These are phyloP conservation scores for Globomyces pollinis-pini DNA, from an alignment of 192 early-diverging fungal genomes.

Conservation along the genomic window DNA sequence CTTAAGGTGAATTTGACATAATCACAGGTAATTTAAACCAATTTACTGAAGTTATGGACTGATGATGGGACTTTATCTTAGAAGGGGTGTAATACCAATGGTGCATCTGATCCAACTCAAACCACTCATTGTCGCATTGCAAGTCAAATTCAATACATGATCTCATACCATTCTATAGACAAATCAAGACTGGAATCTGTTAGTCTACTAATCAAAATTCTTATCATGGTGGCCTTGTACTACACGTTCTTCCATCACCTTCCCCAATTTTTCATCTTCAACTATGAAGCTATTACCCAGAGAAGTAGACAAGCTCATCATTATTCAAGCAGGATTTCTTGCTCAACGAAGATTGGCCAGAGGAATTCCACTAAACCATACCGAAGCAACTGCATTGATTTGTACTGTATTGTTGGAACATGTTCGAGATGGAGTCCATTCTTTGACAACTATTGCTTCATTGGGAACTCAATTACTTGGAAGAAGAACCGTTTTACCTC, in stretches of 20 bases:
- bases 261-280: background rate
- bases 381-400: constrained; percentile 85
- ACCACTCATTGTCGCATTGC: too few relatives aligned
- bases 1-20: too few relatives aligned
- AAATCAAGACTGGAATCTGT: too few relatives aligned
- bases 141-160: too few relatives aligned
- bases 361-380: constrained; percentile 77
- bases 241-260: background rate
- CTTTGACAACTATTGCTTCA: constrained; percentile 61
- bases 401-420: constrained; percentile 78
- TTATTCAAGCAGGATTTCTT: constrained; percentile 78
- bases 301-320: constrained; percentile 88
- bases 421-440: constrained; percentile 81
- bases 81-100: too few relatives aligned
- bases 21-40: too few relatives aligned
- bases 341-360: constrained; percentile 88
- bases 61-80: too few relatives aligned
- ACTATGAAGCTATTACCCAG: constrained; percentile 68
- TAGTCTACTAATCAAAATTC: too few relatives aligned
- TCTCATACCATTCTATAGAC: too few relatives aligned
- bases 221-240: background rate
- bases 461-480: constrained; percentile 84
- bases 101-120: too few relatives aligned
- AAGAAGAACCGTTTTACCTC: constrained; percentile 68
- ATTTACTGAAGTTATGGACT: too few relatives aligned